These are phyloP conservation scores for Talaromyces sp. DNA, from an alignment of 2,329 filamentous ascomycete genomes.

Conservation along the genomic window DNA sequence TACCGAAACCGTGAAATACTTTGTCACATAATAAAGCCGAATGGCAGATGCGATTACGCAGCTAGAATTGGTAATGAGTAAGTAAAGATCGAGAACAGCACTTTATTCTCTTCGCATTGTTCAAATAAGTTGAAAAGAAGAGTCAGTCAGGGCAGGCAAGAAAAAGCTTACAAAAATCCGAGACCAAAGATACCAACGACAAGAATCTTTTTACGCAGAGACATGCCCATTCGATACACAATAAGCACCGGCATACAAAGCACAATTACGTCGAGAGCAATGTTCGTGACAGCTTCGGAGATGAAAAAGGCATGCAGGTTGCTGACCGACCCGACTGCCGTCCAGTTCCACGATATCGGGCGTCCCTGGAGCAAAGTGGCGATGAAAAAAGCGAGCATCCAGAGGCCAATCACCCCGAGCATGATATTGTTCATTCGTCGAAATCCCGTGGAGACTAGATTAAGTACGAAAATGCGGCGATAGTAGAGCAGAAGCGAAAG, in stretches of 20 bases:
- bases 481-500: constrained; percentile 4
- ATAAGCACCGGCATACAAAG: constrained; percentile 8
- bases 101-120: not conserved
- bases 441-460: not conserved
- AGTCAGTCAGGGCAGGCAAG: not conserved
- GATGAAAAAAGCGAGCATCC: constrained; percentile 7
- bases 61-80: not conserved
- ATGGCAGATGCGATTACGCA: constrained; percentile 5
- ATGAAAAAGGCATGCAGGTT: constrained; percentile 11
- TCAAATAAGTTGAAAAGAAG: not conserved
- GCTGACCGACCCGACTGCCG: constrained; percentile 1
- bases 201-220: not conserved
- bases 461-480: constrained; percentile 8
- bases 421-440: constrained; percentile 1
- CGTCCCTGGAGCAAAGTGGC: not conserved
- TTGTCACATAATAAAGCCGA: constrained; percentile 8
- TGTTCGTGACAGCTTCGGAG: constrained; percentile 4
- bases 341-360: constrained; percentile 12
- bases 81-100: not conserved
- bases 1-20: not conserved
- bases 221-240: constrained; percentile 4
- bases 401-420: not conserved
- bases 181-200: constrained; percentile 9
- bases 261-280: constrained; percentile 2
- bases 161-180: constrained; percentile 5